phyloP scores from a whole-genome alignment of 805 yeast species.

The Wickerhamomyces silvicola region DNA sequence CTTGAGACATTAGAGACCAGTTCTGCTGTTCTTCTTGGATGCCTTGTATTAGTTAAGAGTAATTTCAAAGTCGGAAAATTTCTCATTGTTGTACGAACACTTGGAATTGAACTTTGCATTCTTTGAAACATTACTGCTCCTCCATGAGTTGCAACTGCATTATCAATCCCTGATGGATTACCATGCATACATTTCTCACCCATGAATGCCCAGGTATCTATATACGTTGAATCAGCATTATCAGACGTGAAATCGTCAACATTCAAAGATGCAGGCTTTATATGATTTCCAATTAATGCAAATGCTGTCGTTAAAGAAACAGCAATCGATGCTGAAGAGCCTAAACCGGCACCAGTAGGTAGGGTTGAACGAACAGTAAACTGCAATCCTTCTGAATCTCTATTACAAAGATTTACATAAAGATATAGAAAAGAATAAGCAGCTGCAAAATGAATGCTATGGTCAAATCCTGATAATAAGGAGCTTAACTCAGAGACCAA shows the following conservation, averaged over 20 bases:
- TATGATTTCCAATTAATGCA: slow-evolving; percentile 51
- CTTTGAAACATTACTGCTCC: slow-evolving; percentile 92
- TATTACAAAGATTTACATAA: slow-evolving; percentile 50
- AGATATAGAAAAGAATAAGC: slow-evolving; percentile 81
- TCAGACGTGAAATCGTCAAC: slow-evolving; percentile 30
- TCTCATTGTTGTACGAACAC: slow-evolving; percentile 60
- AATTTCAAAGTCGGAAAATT: slow-evolving; percentile 70
- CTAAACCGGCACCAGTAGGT: slow-evolving; percentile 96
- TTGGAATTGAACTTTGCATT: slow-evolving; percentile 42
- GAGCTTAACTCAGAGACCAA: slow-evolving; percentile 43
- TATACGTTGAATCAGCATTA: slow-evolving; percentile 43
- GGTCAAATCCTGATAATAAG: slow-evolving; percentile 37
- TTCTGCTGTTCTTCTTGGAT: slow-evolving; percentile 83
- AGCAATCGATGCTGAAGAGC: slow-evolving; percentile 86
- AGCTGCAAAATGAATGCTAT: slow-evolving; percentile 64
- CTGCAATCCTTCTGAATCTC: slow-evolving; percentile 40
- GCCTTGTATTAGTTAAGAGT: slow-evolving; percentile 74
- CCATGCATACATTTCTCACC: slow-evolving; percentile 97
- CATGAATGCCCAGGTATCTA: slow-evolving; percentile 83
- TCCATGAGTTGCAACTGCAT: slow-evolving; percentile 92
- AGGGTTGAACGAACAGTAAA: slow-evolving; percentile 74
- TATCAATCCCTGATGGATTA: slow-evolving; percentile 94
- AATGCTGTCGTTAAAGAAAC: slow-evolving; percentile 80
- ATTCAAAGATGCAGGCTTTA: slow-evolving; percentile 32
- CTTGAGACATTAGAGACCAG: slow-evolving; percentile 72